Evolutionary conservation across 805 yeast genomes (phyloP), one percentile per base, ranked within the genome.

Genomic region (Barnettozyma vustinii): DNA sequence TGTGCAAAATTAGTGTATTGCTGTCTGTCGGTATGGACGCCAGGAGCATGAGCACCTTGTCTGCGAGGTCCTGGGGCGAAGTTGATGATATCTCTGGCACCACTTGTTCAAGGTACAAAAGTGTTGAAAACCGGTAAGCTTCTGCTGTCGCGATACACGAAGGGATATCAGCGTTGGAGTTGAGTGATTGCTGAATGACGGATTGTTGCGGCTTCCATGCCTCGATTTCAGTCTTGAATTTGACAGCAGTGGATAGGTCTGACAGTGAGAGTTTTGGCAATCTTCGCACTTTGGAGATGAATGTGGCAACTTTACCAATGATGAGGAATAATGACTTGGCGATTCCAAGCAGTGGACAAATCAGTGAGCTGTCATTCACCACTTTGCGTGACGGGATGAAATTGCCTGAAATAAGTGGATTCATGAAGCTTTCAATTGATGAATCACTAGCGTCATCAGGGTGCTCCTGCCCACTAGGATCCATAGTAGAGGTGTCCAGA

Each of bases 131-230:
- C 37, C 86, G 60, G 61, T 83, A 83, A 0, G 87, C 83, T 57
- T 83, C 88, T 2, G 88, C 87, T 1, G 87, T 83, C 2, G 87
- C 77, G 23, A 83, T 69, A 50, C 84, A 79, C 9, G 84, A 75
- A 5, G 82, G 66, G 27, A 79, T 58, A 54, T 82, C 88, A 70
- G 35, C 27, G n/a, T 30, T 19, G 12, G 45, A 13, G 12, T 26
- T 76, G 2, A 70, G 62, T 6, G 77, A 72, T 51, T 76, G 78
- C 43, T 73, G 46, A 60, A 70, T 65, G 36, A 56, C 49, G 10
- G 52, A 50, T 9, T 52, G 42, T 4, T 71, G 67, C 3, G 87
- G 84, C 54, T 69, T 69, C 89, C 89, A 83, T 9, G 65, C 65
- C 44, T 75, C 74, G 39, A 83, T 64, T 45, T 78, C 78, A 40